Evolutionary conservation across 805 yeast genomes (phyloP).

Genomic region (Wickerhamiella musiphila): DNA sequence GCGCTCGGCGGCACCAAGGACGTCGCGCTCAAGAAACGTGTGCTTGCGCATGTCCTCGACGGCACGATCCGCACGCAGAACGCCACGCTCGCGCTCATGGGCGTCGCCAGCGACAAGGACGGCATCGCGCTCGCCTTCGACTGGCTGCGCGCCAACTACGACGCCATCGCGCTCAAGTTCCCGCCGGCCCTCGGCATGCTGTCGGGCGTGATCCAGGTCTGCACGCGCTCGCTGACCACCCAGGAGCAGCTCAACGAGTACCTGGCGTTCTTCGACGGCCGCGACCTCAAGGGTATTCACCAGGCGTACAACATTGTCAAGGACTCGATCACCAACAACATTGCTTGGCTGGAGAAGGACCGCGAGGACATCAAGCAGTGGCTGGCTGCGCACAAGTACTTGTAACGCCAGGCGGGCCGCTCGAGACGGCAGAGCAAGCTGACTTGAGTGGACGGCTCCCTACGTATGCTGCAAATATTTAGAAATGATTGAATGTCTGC

Average conservation of each 20-base stretch:
- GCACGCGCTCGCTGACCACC: slow-evolving; percentile 45
- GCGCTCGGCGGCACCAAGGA: slow-evolving; percentile 48
- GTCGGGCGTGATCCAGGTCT: slow-evolving; percentile 49
- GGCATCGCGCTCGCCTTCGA: slow-evolving; percentile 58
- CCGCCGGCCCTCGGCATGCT: slow-evolving; percentile 75
- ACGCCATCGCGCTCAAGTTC: slow-evolving; percentile 39
- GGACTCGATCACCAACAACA: slow-evolving; percentile 35
- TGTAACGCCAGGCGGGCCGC: slow-evolving; percentile 6
- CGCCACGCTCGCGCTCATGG: slow-evolving; percentile 58
- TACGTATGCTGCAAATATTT: no score
- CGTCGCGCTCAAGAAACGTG: slow-evolving; percentile 34
- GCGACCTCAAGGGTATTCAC: slow-evolving; percentile 38
- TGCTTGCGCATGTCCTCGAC: slow-evolving; percentile 38
- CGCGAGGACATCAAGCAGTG: slow-evolving; percentile 14
- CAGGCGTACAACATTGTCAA: slow-evolving; percentile 38
- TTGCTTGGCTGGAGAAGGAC: slow-evolving; percentile 31
- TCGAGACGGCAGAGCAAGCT: no score
- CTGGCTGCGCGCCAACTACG: slow-evolving; percentile 68
- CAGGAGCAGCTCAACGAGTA: slow-evolving; percentile 36
- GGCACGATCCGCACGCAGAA: slow-evolving; percentile 51
- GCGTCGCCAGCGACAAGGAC: slow-evolving; percentile 40
- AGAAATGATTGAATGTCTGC: no score
- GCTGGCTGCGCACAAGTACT: slow-evolving; percentile 12
- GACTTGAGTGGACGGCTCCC: no score
- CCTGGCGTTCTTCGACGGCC: slow-evolving; percentile 28